Conservation (phyloP, 2,329 filamentous ascomycete species). For the Trichoderma atrobrunneum region DNA sequence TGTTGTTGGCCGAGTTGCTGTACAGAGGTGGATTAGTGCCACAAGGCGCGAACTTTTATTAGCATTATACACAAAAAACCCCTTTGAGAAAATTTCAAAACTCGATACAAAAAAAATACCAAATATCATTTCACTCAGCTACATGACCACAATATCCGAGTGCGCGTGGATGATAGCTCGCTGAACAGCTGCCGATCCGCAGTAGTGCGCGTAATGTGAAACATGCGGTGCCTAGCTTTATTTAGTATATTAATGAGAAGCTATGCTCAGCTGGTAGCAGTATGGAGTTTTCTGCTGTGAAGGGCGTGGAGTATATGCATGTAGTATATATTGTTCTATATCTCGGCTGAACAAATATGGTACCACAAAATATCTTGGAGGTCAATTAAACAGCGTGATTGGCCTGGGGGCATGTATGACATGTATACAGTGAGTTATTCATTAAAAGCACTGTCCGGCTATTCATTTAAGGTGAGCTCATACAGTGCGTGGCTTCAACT, state of each 20-base stretch:
- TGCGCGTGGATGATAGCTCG: background rate
- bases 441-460: background rate
- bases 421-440: background rate
- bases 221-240: background rate
- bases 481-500: background rate
- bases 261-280: background rate
- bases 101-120: background rate
- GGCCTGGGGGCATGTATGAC: background rate
- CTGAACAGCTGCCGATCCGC: background rate
- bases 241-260: background rate
- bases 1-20: background rate
- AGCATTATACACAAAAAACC: background rate
- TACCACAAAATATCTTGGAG: background rate
- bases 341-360: background rate
- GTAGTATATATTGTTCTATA: background rate
- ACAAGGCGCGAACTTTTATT: background rate
- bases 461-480: no score
- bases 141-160: background rate
- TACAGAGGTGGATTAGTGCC: background rate
- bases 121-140: background rate
- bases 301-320: background rate
- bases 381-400: constrained; percentile 5
- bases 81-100: constrained; percentile 4
- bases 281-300: background rate
- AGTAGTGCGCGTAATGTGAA: background rate